phyloP scores from a whole-genome alignment of 2,329 filamentous ascomycete genomes.

The Aschersonia sp. region DNA sequence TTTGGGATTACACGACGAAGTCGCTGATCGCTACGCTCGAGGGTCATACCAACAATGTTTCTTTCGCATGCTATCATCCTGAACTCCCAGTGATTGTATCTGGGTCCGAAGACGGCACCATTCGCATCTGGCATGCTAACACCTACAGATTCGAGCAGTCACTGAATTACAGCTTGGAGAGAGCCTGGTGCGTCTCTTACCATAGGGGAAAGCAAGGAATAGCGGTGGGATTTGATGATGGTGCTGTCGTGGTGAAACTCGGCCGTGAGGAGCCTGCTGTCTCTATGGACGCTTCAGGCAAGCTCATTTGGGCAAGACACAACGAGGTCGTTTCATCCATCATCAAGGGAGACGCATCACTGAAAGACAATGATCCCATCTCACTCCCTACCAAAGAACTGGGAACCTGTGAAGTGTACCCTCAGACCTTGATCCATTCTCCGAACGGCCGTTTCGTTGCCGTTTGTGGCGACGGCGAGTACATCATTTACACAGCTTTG shows the following conservation, averaged over 20 bases:
- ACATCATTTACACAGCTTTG: conserved; percentile 95
- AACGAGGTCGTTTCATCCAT: conserved; percentile 91
- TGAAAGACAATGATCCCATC: conserved; percentile 84
- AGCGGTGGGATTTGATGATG: conserved; percentile 93
- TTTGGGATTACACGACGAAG: conserved; percentile 99
- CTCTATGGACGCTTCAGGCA: conserved; percentile 91
- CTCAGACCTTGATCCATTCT: conserved; percentile 88
- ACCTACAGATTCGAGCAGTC: conserved; percentile 95
- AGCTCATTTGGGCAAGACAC: conserved; percentile 90
- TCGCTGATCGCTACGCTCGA: conserved; percentile 92
- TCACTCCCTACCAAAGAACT: conserved; percentile 84
- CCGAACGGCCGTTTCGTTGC: conserved; percentile 79
- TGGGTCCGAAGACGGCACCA: conserved; percentile 90
- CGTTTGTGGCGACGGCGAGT: conserved; percentile 86
- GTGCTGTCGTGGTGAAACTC: conserved; percentile 94
- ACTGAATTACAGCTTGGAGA: conserved; percentile 85
- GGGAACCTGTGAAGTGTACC: conserved; percentile 91
- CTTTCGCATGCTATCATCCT: conserved; percentile 94
- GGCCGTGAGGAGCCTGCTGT: conserved; percentile 94
- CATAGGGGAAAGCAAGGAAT: conserved; percentile 90
- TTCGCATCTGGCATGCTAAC: conserved; percentile 98
- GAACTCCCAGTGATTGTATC: conserved; percentile 95
- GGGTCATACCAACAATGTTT: conserved; percentile 95
- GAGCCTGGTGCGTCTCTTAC: conserved; percentile 95
- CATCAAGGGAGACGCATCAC: conserved; percentile 72